phyloP scores from a whole-genome alignment of 495 filamentous ascomycete genomes.

The Neurospora sp. region DNA sequence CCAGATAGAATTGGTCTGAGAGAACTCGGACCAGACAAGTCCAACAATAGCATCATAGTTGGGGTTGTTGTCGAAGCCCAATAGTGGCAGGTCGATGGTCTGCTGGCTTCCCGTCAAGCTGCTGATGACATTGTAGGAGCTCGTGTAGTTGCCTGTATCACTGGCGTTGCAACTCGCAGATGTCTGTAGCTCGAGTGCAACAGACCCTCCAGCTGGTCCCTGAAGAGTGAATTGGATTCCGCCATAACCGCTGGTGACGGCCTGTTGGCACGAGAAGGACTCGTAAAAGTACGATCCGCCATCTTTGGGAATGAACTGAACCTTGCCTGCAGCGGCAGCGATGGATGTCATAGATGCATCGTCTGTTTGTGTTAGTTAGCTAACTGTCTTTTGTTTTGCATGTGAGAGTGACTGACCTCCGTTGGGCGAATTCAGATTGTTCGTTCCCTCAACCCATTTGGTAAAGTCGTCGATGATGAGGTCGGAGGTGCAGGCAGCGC shows the following conservation, averaged over 20 bases:
- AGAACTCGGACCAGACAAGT: slow-evolving; percentile 43
- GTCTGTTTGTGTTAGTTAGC: slow-evolving; percentile 27
- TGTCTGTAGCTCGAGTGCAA: slow-evolving; percentile 47
- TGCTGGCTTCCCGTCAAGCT: slow-evolving; percentile 42
- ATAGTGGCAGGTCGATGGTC: slow-evolving; percentile 43
- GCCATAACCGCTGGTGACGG: slow-evolving; percentile 36
- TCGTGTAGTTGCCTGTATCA: slow-evolving; percentile 30
- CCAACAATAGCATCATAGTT: slow-evolving; percentile 42
- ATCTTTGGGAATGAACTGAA: slow-evolving; percentile 42
- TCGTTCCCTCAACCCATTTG: slow-evolving; percentile 39
- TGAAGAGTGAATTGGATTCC: slow-evolving; percentile 46
- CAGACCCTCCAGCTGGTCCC: slow-evolving; percentile 38
- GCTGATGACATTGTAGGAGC: slow-evolving; percentile 33
- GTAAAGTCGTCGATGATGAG: slow-evolving; percentile 50
- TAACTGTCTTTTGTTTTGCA: neutral
- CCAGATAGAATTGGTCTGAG: slow-evolving; percentile 31
- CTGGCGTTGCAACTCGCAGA: slow-evolving; percentile 26
- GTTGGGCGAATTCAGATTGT: slow-evolving; percentile 38
- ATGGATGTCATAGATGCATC: slow-evolving; percentile 46
- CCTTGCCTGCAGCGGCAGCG: slow-evolving; percentile 31
- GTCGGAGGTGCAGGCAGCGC: slow-evolving; percentile 37
- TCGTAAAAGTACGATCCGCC: slow-evolving; percentile 48
- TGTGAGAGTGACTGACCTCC: slow-evolving; percentile 22
- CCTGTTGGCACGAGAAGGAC: slow-evolving; percentile 40
- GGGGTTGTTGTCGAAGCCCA: slow-evolving; percentile 37